Conservation (phyloP, 441 rosid species). For the Corymbia citriodora region DNA sequence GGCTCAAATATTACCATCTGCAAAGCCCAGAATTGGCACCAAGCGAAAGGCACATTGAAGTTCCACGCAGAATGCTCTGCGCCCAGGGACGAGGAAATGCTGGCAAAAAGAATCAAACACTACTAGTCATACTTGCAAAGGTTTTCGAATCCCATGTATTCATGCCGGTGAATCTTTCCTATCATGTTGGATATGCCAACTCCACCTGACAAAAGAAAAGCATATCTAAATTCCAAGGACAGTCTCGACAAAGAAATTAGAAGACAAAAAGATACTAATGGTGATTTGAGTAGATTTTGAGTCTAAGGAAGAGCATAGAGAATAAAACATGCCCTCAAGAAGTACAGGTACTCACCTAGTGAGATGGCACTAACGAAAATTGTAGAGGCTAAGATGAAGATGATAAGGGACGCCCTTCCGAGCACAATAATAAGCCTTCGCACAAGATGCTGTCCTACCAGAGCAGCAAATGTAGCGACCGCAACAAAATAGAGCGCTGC, state of each 20-base stretch:
- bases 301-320: background rate
- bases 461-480: background rate
- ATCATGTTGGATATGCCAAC: conserved; percentile 4
- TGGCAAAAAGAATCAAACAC: background rate
- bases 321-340: background rate
- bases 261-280: background rate
- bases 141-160: conserved; percentile 13
- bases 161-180: background rate
- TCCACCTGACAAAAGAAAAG: background rate
- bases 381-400: background rate
- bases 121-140: conserved; percentile 8
- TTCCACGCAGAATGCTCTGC: background rate
- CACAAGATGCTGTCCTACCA: background rate
- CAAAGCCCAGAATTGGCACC: background rate
- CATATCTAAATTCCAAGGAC: background rate
- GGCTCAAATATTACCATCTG: background rate
- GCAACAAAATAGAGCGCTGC: background rate
- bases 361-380: conserved; percentile 1
- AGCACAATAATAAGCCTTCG: background rate
- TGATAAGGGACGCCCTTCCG: background rate
- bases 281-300: background rate
- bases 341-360: background rate
- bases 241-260: background rate
- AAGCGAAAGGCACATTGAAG: background rate
- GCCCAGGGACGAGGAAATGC: background rate